Percentiles rank a stretch among this genome's conserved stretches.
Evolutionary conservation across 1,139 yeast species (phyloP).

Genomic region (Blastobotrys persicus): DNA sequence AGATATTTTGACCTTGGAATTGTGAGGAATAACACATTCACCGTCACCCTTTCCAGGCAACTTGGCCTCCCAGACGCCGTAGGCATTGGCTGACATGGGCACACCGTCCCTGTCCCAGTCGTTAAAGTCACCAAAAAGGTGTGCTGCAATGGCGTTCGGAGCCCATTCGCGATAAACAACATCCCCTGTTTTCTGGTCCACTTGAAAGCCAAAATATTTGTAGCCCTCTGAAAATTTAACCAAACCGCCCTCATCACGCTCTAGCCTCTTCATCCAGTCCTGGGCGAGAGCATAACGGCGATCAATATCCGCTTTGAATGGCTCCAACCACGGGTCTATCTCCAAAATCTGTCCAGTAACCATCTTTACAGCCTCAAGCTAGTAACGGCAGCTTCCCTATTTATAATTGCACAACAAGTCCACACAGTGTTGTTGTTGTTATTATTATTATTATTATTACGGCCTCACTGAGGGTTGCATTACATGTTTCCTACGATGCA

Average conservation of each 20-base stretch:
- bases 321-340: constrained; percentile 85
- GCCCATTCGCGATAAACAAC: constrained; percentile 79
- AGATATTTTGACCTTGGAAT: constrained; percentile 72
- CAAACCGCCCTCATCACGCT: constrained; percentile 48
- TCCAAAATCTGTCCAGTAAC: constrained; percentile 39
- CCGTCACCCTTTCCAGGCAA: constrained; percentile 51
- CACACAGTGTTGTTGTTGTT: too few species aligned
- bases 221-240: constrained; percentile 58
- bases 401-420: not conserved
- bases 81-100: constrained; percentile 52
- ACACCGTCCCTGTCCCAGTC: constrained; percentile 67
- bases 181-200: constrained; percentile 48
- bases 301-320: constrained; percentile 61
- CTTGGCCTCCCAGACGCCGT: constrained; percentile 65
- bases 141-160: constrained; percentile 76
- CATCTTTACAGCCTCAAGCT: not conserved
- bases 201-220: constrained; percentile 72
- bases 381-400: not conserved
- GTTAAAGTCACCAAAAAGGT: constrained; percentile 87
- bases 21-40: constrained; percentile 70
- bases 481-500: not conserved
- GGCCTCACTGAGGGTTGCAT: constrained; percentile 3
- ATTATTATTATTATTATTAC: not conserved
- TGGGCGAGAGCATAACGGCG: constrained; percentile 55
- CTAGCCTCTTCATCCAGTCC: constrained; percentile 53